phyloP scores from a whole-genome alignment of 345 rosid species.

The Ricinus communis region DNA sequence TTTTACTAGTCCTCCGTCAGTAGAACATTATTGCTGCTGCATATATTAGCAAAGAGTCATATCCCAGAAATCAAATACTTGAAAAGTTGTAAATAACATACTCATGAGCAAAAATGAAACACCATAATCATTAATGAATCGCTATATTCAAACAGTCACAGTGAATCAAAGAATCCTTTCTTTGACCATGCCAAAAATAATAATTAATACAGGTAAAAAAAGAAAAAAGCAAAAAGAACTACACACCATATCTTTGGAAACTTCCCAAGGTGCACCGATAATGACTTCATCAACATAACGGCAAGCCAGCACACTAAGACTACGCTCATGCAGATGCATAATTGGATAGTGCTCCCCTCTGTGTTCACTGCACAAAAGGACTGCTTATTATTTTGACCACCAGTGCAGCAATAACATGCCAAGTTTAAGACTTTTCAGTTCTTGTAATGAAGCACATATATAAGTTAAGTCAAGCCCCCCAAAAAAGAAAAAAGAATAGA shows the following conservation, averaged over 20 bases:
- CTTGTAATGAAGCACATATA: neutral
- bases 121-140: neutral
- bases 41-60: too few relatives aligned
- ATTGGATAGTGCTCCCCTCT: slow-evolving; percentile 72
- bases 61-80: too few relatives aligned
- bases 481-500: neutral
- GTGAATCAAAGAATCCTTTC: neutral
- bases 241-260: slow-evolving; percentile 82
- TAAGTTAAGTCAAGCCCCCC: slow-evolving; percentile 14
- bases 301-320: slow-evolving; percentile 85
- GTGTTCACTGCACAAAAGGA: slow-evolving; percentile 55
- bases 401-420: neutral
- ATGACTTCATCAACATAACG: slow-evolving; percentile 97
- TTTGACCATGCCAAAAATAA: neutral
- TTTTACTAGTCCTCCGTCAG: too few relatives aligned
- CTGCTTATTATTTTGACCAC: neutral
- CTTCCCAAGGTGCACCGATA: slow-evolving; percentile 97
- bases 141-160: neutral
- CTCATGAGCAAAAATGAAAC: neutral
- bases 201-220: too few relatives aligned
- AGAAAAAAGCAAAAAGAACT: neutral
- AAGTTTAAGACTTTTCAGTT: too few relatives aligned
- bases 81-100: neutral
- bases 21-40: too few relatives aligned
- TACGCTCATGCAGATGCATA: slow-evolving; percentile 92